Base-by-base conservation (phyloP, 169 alveolate species). In the Cryptosporidium bovis region DNA sequence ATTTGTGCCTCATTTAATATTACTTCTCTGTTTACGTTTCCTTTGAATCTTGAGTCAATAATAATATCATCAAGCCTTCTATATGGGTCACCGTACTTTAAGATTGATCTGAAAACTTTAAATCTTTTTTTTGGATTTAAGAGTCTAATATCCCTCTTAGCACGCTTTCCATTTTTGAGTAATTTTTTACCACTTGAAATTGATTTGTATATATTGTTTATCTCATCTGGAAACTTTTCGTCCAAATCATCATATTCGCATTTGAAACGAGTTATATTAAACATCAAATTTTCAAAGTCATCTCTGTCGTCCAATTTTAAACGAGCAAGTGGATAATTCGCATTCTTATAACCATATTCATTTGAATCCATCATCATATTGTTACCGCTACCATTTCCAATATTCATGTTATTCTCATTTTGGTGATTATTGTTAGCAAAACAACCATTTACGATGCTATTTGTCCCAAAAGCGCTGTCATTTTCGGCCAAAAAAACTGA, bases 41-140 rank as follows among this genome's bases (percentile, higher is more conserved):
- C 92, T 65, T 82, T 83, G 36, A 94, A 90, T 64, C 94, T 93
- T 12, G 96, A 56, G 65, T 94, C 97, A 10, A 84, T 84, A 36
- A 87, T 93, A 36, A 94, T 94, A 50, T 94, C 96, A 66, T 93
- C 93, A 62, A 94, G 82, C 53, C 97, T 92, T 83, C 93, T 83
- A 55, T 82, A 90, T 20, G 97, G 97, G 24, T 90, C 96, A 8
- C 97, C 97, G 68, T 90, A 94, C 66, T 94, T 94, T 40, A 92
- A 60, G 31, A 94, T 64, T 2, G 96, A 91, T 60, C 97, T 82
- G 77, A 93, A 94, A 16, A 94, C 77, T 82, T 93, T 92, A 56
- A 94, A 90, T 29, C 93, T 91, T 58, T 93, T 95, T 84, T 92
- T 94, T 58, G 87, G 87, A 77, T 77, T 68, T 8, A 77, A 29